Evolutionary conservation across 441 rosid genomes (phyloP), one percentile per base, ranked within the genome.

Genomic region (Euphorbia schlechtendalii): DNA sequence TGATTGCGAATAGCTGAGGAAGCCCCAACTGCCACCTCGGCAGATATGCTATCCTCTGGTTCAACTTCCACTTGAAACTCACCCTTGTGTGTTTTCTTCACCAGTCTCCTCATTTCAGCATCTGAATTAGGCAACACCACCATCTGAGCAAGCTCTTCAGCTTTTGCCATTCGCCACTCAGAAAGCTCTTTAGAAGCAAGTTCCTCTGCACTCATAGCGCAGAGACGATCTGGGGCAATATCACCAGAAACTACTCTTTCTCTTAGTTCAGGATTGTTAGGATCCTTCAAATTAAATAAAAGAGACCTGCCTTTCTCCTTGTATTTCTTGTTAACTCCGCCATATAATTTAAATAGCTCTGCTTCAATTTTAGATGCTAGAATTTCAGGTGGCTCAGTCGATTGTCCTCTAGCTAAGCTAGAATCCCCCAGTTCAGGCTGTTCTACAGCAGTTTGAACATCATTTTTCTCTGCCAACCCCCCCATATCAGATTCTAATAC

Each of bases 111-210:
- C 32, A 85, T 72, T 67, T 88, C 96, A 61, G 81, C 93, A 61
- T 84, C 84, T 38, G 87, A 66, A 70, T 90, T 96, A 25, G 84
- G 92, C 73, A 92, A 74, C 58, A 92, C 90, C 52, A 90, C 96
- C 92, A 90, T 92, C 56, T 90, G 92, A 48, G 98, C 98, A 77
- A 92, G 73, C 77, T 90, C 92, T 66, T 92, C 92, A 0, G 92
- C 98, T 76, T 92, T 90, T 7, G 97, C 98, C 76, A 84, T 86
- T 43, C 98, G 87, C 98, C 98, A 92, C 59, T 90, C 73, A 0
- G 98, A 86, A 59, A 92, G 83, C 80, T 92, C 97, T 83, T 88
- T 74, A 18, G 96, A 92, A 58, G 98, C 98, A 70, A 92, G 90
- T 52, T 92, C 97, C 83, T 92, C 97, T 0, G 97, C 90, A 43